These are phyloP conservation scores for Leccinum longicurvipes DNA, from an alignment of 768 basidiomycete species.

Conservation along the genomic window DNA sequence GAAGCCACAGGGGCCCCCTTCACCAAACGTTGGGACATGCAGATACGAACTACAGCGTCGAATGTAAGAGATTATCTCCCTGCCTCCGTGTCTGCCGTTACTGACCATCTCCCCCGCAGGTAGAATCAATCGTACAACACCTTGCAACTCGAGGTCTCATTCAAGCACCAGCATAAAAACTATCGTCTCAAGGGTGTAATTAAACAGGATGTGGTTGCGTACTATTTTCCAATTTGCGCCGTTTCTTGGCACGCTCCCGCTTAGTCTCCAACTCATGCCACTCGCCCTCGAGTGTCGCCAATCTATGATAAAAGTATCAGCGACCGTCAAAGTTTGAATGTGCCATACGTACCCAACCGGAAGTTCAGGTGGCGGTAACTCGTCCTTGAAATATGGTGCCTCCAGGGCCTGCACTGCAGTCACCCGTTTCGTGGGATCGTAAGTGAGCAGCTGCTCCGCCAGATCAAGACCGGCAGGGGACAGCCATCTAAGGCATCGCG, in stretches of 20 bases:
- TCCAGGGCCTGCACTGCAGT: conserved; percentile 79
- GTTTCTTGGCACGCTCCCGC: conserved; percentile 80
- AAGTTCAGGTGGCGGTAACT: conserved; percentile 67
- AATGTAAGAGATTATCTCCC: conserved; percentile 51
- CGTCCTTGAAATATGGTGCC: conserved; percentile 79
- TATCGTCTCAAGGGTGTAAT: conserved; percentile 16
- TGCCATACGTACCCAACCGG: conserved; percentile 68
- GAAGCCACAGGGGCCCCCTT: conserved; percentile 87
- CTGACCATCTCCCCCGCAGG: conserved; percentile 42
- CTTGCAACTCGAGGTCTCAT: conserved; percentile 71
- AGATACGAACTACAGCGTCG: conserved; percentile 84
- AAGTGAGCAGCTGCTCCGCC: conserved; percentile 76
- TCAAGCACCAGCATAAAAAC: conserved; percentile 26
- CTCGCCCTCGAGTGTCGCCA: conserved; percentile 83
- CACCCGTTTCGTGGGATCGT: conserved; percentile 74
- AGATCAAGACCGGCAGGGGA: conserved; percentile 84
- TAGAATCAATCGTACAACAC: conserved; percentile 84
- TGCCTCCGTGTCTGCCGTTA: neutral
- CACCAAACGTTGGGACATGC: conserved; percentile 95
- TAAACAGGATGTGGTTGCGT: conserved; percentile 36
- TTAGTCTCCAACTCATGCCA: conserved; percentile 99
- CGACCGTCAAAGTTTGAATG: neutral
- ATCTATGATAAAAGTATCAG: conserved; percentile 39
- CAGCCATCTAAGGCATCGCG: conserved; percentile 58
- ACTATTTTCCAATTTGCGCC: conserved; percentile 59